Evolutionary conservation across 768 basidiomycete genomes (phyloP).

Genomic region (Suillus variegatus): DNA sequence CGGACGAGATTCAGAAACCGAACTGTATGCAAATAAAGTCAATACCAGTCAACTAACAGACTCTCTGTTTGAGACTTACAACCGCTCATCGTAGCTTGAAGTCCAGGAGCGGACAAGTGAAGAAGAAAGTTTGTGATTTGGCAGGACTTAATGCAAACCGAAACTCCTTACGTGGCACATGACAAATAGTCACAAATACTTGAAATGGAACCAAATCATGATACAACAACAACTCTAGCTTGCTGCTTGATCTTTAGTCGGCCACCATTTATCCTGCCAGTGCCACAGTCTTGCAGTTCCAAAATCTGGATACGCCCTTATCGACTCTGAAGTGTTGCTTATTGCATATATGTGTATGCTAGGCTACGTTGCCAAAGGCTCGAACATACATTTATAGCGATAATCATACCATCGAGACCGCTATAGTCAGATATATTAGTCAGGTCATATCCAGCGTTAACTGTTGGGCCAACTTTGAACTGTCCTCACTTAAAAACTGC

Average conservation of each 20-base stretch:
- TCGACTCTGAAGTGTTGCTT: neutral
- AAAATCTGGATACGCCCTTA: neutral
- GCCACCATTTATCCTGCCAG: neutral
- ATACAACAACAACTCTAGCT: neutral
- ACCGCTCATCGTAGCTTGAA: conserved; percentile 66
- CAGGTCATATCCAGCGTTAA: neutral
- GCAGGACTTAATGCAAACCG: conserved; percentile 5
- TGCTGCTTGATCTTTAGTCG: too few relatives aligned
- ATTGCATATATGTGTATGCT: neutral
- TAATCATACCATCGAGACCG: neutral
- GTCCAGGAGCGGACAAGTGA: conserved; percentile 23
- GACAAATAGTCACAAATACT: conserved; percentile 1
- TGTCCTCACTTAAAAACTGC: neutral
- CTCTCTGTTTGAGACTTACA: conserved; percentile 48
- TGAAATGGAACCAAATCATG: neutral
- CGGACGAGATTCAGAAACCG: conserved; percentile 98
- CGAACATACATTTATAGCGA: neutral
- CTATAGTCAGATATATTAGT: neutral
- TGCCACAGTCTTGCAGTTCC: too few relatives aligned
- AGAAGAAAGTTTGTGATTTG: conserved; percentile 8
- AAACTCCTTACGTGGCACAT: conserved; percentile 8
- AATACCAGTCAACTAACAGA: conserved; percentile 5
- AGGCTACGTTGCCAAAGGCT: too few relatives aligned
- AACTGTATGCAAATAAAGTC: conserved; percentile 48
- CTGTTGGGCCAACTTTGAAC: neutral